Conservation (phyloP, 2,329 filamentous ascomycete genomes). For the Ceratocystis huliohia region DNA sequence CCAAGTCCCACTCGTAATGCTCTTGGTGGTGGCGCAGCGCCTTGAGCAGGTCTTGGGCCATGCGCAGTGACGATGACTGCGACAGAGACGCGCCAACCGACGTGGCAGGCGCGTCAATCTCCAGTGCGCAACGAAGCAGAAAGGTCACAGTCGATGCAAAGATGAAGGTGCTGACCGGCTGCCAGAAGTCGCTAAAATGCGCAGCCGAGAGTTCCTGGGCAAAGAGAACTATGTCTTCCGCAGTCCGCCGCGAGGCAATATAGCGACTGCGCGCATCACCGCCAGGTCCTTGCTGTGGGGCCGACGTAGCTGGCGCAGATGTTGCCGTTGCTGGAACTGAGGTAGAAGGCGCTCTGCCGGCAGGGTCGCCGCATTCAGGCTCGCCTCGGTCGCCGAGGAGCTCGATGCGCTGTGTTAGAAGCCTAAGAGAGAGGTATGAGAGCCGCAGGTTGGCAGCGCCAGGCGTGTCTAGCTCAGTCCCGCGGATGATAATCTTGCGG, state of each 20-base stretch:
- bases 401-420: slow-evolving; percentile 37
- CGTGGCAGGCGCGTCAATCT: slow-evolving; percentile 29
- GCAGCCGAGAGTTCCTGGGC: slow-evolving; percentile 34
- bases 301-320: neutral
- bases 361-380: neutral
- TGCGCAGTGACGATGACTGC: slow-evolving; percentile 31
- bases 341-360: too few relatives aligned
- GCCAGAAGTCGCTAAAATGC: slow-evolving; percentile 39
- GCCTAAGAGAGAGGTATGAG: slow-evolving; percentile 36
- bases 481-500: slow-evolving; percentile 33
- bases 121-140: slow-evolving; percentile 36
- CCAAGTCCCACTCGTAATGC: slow-evolving; percentile 37
- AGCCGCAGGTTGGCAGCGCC: slow-evolving; percentile 41
- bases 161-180: slow-evolving; percentile 36
- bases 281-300: neutral
- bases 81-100: slow-evolving; percentile 26
- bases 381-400: slow-evolving; percentile 24
- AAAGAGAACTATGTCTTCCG: slow-evolving; percentile 38
- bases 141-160: slow-evolving; percentile 40
- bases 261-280: slow-evolving; percentile 26
- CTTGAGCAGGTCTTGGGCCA: slow-evolving; percentile 33
- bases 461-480: slow-evolving; percentile 30
- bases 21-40: slow-evolving; percentile 32
- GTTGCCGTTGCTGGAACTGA: too few relatives aligned
- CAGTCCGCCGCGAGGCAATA: slow-evolving; percentile 33